Base-by-base conservation (phyloP, 305 asterid genomes). In the Ajuga reptans region DNA sequence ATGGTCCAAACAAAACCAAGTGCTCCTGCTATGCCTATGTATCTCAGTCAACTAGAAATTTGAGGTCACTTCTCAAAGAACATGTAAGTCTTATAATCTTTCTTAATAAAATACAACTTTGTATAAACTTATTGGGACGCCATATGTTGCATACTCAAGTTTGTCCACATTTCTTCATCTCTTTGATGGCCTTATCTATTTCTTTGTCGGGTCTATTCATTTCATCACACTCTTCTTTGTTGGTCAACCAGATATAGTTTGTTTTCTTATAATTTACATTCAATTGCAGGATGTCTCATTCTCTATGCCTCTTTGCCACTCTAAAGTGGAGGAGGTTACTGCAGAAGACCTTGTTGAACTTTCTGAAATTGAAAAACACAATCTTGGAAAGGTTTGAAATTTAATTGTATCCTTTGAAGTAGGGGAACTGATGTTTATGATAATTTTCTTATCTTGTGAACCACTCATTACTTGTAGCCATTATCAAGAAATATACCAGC, bases 301-400 rank as follows among this genome's bases (percentile, higher is more conserved):
- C 78, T 74, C 97, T 65, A 91, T 93, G 99, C 99, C 97, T 75
- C 92, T 91, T 78, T 86, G 88, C 71, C 76, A 64, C 72, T 83
- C 90, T 24, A 89, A 79, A 74, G 82, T 88, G 79, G 96, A 89
- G 85, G 96, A 93, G 79, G 84, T 78, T 67, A 78, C 84, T 71
- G 80, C 86, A 73, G 97, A 91, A 76, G 96, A 91, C 81, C 84
- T 87, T 76, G 85, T 77, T 68, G 97, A 85, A 74, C 96, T 89
- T 75, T 83, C 97, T 67, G 89, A 85, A 77, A 86, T 85, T 63
- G 86, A 82, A 76, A 92, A 86, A 71, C 78, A 85, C 78, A 86
- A 89, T 81, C 84, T 83, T 6, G 89, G 94, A 72, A 82, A 87
- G 99, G 97, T 91, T 60, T 68, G 84, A 29, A 53, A 65, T 65